These are phyloP conservation scores for Clitopilus hobsonii DNA, from an alignment of 768 basidiomycete species.

Conservation along the genomic window DNA sequence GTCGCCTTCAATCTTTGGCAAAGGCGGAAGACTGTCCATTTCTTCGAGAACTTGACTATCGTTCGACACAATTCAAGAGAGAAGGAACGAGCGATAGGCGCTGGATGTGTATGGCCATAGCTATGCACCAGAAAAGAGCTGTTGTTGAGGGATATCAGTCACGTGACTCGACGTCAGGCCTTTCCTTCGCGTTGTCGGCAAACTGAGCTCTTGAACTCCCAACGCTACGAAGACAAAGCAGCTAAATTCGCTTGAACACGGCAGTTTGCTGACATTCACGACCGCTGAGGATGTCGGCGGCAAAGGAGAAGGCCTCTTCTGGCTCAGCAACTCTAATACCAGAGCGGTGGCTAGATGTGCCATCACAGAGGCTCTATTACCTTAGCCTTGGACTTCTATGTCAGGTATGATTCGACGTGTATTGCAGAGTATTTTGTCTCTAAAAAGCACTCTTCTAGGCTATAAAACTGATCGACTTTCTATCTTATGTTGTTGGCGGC, in stretches of 20 bases:
- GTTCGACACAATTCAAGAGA: too few species aligned
- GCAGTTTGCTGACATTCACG: neutral
- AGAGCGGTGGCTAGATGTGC: conserved; percentile 67
- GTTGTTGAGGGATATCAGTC: conserved; percentile 1
- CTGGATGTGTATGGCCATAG: neutral
- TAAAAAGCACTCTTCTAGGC: conserved; percentile 43
- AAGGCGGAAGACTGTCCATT: conserved; percentile 32
- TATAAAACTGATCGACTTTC: conserved; percentile 69
- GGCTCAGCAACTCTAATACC: conserved; percentile 52
- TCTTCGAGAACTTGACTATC: too few species aligned
- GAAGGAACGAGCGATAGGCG: too few species aligned
- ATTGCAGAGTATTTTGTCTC: neutral
- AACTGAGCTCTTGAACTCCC: neutral
- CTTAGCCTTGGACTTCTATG: conserved; percentile 71
- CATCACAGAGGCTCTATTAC: conserved; percentile 76
- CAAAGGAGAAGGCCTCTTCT: conserved; percentile 11
- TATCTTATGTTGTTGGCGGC: conserved; percentile 48
- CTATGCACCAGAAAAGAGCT: neutral
- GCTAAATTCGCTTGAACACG: neutral
- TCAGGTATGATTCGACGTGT: conserved; percentile 45
- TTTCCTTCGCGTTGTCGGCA: neutral
- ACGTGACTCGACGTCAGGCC: conserved; percentile 3
- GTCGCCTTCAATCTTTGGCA: conserved; percentile 55
- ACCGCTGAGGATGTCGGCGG: conserved; percentile 12
- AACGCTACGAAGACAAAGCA: neutral